Evolutionary conservation across 1,139 yeast species (phyloP).

Genomic region (Komagataea norvegica): DNA sequence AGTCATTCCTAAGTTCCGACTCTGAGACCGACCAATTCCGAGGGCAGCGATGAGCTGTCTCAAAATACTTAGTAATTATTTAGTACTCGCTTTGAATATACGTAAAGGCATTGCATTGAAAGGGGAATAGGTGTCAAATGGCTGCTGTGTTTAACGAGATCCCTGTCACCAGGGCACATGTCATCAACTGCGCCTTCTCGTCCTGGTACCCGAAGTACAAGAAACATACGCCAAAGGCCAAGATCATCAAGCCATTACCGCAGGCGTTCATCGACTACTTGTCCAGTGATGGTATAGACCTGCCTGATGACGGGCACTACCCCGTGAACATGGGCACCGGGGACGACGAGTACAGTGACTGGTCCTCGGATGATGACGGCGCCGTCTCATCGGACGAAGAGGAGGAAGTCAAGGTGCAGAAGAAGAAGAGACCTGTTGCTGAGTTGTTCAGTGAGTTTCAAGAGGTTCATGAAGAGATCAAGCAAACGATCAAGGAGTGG

Average conservation of each 20-base stretch:
- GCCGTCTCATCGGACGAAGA: slow-evolving; percentile 16
- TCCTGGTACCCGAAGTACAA: slow-evolving; percentile 63
- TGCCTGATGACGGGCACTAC: slow-evolving; percentile 48
- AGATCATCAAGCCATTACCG: slow-evolving; percentile 63
- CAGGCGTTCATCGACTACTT: slow-evolving; percentile 63
- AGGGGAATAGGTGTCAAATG: not conserved
- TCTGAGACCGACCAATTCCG: not conserved
- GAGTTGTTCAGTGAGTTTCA: slow-evolving; percentile 50
- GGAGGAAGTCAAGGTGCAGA: slow-evolving; percentile 18
- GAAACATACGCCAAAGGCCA: slow-evolving; percentile 45
- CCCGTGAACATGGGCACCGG: slow-evolving; percentile 40
- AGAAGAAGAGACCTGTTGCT: slow-evolving; percentile 15
- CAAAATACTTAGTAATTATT: no score
- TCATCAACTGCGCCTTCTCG: slow-evolving; percentile 67
- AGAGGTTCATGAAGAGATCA: slow-evolving; percentile 53
- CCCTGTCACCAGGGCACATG: slow-evolving; percentile 42
- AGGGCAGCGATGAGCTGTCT: no score
- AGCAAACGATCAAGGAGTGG: slow-evolving; percentile 37
- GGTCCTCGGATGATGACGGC: slow-evolving; percentile 48
- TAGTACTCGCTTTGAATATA: no score
- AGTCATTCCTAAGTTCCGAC: no score
- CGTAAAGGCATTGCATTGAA: not conserved
- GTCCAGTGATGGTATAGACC: slow-evolving; percentile 66
- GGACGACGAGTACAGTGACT: slow-evolving; percentile 67
- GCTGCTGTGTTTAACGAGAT: slow-evolving; percentile 32